Evolutionary conservation across 441 rosid genomes (phyloP).

Genomic region (Biscutella laevigata): DNA sequence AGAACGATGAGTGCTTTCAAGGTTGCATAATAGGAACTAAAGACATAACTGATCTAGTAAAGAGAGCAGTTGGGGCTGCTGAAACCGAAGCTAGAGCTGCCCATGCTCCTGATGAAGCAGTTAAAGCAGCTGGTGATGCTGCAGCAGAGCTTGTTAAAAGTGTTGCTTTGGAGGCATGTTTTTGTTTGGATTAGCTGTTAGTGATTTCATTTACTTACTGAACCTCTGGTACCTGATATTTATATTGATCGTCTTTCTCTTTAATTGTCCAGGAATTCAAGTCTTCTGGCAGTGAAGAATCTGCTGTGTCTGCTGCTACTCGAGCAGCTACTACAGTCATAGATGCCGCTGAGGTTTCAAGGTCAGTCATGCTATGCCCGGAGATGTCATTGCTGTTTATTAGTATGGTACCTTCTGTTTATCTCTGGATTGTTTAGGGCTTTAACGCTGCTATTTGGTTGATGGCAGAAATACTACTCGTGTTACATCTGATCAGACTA

Average conservation of each 20-base stretch:
- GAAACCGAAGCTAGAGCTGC: conserved; percentile 94
- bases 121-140: conserved; percentile 87
- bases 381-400: conserved; percentile 6
- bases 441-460: conserved; percentile 24
- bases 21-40: conserved; percentile 73
- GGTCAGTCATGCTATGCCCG: conserved; percentile 38
- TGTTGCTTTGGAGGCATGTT: conserved; percentile 51
- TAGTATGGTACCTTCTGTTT: conserved; percentile 13
- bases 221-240: conserved; percentile 12
- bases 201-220: conserved; percentile 12
- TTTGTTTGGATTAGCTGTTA: not conserved
- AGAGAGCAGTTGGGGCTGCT: conserved; percentile 83
- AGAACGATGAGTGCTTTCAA: conserved; percentile 64
- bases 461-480: conserved; percentile 46
- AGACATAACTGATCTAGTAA: conserved; percentile 72
- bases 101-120: conserved; percentile 75
- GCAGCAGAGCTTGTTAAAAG: conserved; percentile 95
- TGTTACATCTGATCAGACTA: conserved; percentile 33
- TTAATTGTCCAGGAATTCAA: conserved; percentile 48
- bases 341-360: conserved; percentile 87
- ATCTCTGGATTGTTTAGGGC: conserved; percentile 3
- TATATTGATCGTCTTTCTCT: conserved; percentile 5
- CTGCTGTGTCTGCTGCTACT: conserved; percentile 87
- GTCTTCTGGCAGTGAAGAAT: conserved; percentile 65
- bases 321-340: conserved; percentile 85